phyloP scores from a whole-genome alignment of 1,284 basidiomycete species.

The Trichosporon coremiiforme region DNA sequence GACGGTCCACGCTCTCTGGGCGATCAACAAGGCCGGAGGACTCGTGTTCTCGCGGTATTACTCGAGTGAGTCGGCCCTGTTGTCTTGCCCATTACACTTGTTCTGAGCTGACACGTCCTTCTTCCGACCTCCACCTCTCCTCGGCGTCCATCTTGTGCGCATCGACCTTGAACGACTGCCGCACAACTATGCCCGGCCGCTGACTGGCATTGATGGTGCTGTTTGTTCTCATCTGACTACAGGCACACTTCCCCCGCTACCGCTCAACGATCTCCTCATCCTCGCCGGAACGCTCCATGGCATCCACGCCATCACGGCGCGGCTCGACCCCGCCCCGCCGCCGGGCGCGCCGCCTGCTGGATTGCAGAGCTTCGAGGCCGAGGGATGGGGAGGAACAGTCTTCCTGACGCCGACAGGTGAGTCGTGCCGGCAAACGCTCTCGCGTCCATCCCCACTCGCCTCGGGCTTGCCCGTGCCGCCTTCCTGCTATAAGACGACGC shows the following conservation, averaged over 20 bases:
- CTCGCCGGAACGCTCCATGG: constrained; percentile 96
- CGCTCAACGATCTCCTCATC: constrained; percentile 96
- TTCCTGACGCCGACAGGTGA: constrained; percentile 89
- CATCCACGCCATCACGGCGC: constrained; percentile 95
- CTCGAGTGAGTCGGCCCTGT: constrained; percentile 63
- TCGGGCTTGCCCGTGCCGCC: no score
- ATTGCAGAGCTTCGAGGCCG: constrained; percentile 89
- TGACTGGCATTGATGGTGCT: no score
- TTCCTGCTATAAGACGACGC: no score
- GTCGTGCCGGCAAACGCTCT: constrained; percentile 36
- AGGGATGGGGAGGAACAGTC: constrained; percentile 61
- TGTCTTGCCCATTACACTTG: background rate
- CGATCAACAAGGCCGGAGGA: constrained; percentile 98
- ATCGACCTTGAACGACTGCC: background rate
- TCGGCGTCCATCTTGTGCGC: background rate
- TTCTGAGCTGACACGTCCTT: background rate
- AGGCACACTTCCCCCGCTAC: constrained; percentile 83
- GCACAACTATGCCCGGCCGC: no score
- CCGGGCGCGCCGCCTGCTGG: constrained; percentile 81
- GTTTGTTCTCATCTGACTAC: constrained; percentile 15
- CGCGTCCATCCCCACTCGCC: no score
- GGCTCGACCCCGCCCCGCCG: constrained; percentile 77
- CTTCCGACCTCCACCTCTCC: background rate
- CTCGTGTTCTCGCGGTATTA: constrained; percentile 92
- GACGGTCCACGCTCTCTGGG: constrained; percentile 61